Conservation (phyloP, 768 basidiomycete genomes). For the Mycena sanguinolenta region DNA sequence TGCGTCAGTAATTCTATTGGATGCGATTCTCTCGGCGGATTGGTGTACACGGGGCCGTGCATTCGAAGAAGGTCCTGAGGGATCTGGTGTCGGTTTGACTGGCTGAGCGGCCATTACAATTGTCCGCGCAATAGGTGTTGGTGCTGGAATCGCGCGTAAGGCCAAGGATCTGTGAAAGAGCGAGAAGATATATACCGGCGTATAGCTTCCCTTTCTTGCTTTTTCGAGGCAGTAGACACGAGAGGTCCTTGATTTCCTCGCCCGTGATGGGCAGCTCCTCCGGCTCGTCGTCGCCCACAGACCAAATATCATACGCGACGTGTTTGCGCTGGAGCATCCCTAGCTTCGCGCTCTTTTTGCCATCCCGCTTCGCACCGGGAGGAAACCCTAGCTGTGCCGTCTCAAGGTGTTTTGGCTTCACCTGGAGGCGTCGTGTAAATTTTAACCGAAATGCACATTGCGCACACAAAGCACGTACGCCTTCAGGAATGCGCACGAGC, state of each 20-base stretch:
- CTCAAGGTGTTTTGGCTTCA: slow-evolving; percentile 76
- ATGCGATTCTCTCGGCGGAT: slow-evolving; percentile 69
- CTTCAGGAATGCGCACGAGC: slow-evolving; percentile 77
- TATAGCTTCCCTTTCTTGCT: slow-evolving; percentile 72
- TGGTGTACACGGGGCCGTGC: slow-evolving; percentile 51
- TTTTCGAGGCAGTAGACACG: slow-evolving; percentile 75
- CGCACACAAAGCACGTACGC: slow-evolving; percentile 66
- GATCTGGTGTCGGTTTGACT: slow-evolving; percentile 49
- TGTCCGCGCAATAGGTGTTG: slow-evolving; percentile 69
- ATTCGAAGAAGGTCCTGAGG: slow-evolving; percentile 39
- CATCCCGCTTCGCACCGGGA: slow-evolving; percentile 44
- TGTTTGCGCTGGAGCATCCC: slow-evolving; percentile 68
- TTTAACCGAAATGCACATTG: slow-evolving; percentile 1
- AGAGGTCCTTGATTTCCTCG: slow-evolving; percentile 73
- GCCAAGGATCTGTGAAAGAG: not conserved
- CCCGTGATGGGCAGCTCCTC: slow-evolving; percentile 57
- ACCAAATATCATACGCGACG: slow-evolving; percentile 75
- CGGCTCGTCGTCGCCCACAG: slow-evolving; percentile 58
- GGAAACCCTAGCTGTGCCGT: slow-evolving; percentile 62
- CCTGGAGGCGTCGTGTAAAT: slow-evolving; percentile 49
- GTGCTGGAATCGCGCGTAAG: slow-evolving; percentile 54
- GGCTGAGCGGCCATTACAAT: slow-evolving; percentile 70
- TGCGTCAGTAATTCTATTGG: slow-evolving; percentile 75
- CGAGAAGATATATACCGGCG: slow-evolving; percentile 54
- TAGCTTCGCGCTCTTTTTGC: slow-evolving; percentile 52